A percentile compares a stretch with the other conserved stretches of the same genome.
These are phyloP conservation scores for Volvox reticuliferus DNA, from an alignment of 139 green algal genomes.

Conservation along the genomic window DNA sequence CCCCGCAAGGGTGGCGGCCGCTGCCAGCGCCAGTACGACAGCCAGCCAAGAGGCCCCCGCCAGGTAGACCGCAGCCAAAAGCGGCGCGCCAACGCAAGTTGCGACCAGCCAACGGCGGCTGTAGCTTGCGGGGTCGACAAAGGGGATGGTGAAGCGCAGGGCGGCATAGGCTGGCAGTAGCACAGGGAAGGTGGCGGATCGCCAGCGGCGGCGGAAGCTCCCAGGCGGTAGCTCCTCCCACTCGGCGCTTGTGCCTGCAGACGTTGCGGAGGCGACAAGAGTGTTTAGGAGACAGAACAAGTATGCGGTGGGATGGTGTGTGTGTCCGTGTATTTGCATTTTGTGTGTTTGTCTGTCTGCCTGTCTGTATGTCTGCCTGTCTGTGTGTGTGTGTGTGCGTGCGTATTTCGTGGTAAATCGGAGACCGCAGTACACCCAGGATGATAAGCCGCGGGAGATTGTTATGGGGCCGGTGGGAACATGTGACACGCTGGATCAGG, in stretches of 20 bases:
- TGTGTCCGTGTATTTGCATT: too few species aligned
- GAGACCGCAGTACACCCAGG: too few species aligned
- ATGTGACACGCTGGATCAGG: too few species aligned
- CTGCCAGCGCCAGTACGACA: slow-evolving; percentile 22
- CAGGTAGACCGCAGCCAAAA: slow-evolving; percentile 52
- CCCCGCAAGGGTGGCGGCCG: slow-evolving; percentile 24
- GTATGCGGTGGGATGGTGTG: too few species aligned
- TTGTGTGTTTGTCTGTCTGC: too few species aligned
- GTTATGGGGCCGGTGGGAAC: too few species aligned
- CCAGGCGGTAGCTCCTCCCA: slow-evolving; percentile 55
- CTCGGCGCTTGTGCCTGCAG: slow-evolving; percentile 53
- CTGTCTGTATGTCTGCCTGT: too few species aligned
- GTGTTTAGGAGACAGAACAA: too few species aligned
- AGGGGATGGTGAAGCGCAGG: slow-evolving; percentile 65
- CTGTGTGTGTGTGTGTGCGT: neutral
- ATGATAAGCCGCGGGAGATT: too few species aligned
- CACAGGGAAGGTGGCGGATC: slow-evolving; percentile 50
- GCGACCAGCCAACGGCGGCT: slow-evolving; percentile 76
- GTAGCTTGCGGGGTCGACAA: slow-evolving; percentile 69
- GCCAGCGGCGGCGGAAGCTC: slow-evolving; percentile 43
- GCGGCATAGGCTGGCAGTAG: slow-evolving; percentile 64
- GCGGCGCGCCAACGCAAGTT: slow-evolving; percentile 56
- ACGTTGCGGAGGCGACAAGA: neutral
- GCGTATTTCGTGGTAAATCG: too few species aligned
- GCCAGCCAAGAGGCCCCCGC: neutral